Conservation (phyloP, 2,329 filamentous ascomycete genomes). For the Fusarium sp. region DNA sequence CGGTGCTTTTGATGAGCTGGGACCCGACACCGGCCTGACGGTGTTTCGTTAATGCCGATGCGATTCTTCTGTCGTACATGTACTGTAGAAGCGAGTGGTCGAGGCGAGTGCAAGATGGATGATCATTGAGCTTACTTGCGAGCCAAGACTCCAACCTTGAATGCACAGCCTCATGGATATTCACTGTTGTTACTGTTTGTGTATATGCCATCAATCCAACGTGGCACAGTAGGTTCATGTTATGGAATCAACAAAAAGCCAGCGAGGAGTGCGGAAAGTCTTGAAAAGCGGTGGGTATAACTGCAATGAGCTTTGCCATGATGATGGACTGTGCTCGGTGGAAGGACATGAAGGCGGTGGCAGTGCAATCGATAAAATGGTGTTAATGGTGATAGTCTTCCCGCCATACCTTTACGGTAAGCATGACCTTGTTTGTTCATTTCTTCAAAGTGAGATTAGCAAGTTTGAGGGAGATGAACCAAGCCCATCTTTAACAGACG, state of each 20-base stretch:
- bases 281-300: constrained; percentile 2
- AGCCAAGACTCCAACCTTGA: constrained; percentile 38
- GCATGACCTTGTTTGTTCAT: constrained; percentile 34
- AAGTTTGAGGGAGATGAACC: constrained; percentile 28
- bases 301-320: background rate
- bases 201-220: constrained; percentile 10
- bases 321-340: constrained; percentile 27
- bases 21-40: constrained; percentile 15
- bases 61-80: constrained; percentile 8
- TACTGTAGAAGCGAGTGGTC: background rate
- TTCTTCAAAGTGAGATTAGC: constrained; percentile 29
- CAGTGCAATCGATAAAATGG: constrained; percentile 36
- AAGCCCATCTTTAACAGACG: background rate
- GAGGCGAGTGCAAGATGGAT: constrained; percentile 13
- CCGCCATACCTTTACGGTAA: constrained; percentile 12
- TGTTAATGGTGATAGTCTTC: constrained; percentile 27
- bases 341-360: constrained; percentile 38
- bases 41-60: constrained; percentile 28
- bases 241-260: background rate
- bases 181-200: constrained; percentile 28
- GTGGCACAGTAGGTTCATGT: constrained; percentile 25
- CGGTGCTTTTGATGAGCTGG: constrained; percentile 9
- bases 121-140: constrained; percentile 33
- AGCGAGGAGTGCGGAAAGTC: background rate
- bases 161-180: constrained; percentile 31